These are phyloP conservation scores for Ammopiptanthus mongolicus DNA, from an alignment of 306 rosid species.

Conservation along the genomic window DNA sequence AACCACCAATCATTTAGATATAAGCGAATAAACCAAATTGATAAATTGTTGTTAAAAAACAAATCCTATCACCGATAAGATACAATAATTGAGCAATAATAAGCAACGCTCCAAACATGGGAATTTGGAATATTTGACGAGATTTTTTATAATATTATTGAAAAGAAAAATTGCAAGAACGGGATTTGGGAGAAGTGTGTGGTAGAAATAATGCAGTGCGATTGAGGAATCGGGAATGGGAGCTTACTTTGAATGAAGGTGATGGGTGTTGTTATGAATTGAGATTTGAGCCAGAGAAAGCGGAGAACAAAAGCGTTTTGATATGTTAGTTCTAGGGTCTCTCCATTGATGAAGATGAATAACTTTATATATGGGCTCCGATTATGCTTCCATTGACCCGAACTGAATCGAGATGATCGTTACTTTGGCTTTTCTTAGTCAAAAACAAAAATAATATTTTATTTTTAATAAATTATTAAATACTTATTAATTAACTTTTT, in stretches of 20 bases:
- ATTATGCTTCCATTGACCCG: not conserved
- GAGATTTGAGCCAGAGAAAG: constrained; percentile 15
- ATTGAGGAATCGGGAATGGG: not conserved
- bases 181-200: constrained; percentile 4
- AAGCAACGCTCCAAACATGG: not conserved
- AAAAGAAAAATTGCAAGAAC: not conserved
- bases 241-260: constrained; percentile 22
- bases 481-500: no score
- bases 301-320: not conserved
- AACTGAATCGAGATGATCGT: not conserved
- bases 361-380: not conserved
- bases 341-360: not conserved
- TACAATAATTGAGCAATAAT: not conserved
- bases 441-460: no score
- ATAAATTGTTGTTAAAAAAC: not conserved
- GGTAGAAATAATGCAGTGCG: not conserved
- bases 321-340: not conserved
- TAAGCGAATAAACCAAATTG: not conserved
- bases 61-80: not conserved
- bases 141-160: not conserved
- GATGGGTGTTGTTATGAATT: not conserved
- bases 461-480: no score
- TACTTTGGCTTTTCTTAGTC: no score
- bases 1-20: not conserved
- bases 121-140: not conserved